Conservation (phyloP, 176 grass and related monocot genomes). For the Oropetium thomaeum region DNA sequence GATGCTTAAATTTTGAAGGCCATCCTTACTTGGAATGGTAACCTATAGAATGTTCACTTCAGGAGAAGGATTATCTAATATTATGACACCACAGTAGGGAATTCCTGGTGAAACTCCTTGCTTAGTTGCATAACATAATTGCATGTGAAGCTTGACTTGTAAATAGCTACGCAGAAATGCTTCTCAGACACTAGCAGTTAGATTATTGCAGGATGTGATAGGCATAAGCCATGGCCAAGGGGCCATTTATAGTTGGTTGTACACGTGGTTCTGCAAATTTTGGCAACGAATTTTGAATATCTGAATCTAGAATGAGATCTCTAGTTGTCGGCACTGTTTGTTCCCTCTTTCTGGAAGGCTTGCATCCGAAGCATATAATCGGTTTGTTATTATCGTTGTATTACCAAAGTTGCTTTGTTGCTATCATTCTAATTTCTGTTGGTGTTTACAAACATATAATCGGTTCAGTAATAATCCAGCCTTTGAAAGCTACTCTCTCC, state of each 20-base stretch:
- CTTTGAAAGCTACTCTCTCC: not conserved
- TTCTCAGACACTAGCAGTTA: not conserved
- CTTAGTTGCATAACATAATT: conserved; percentile 7
- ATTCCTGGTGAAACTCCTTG: not conserved
- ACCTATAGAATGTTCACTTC: not conserved
- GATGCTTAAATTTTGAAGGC: not conserved
- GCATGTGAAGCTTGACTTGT: conserved; percentile 9
- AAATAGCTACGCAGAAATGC: conserved; percentile 14
- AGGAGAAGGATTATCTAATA: not conserved
- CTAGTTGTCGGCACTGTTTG: not conserved
- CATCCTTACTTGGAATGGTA: not conserved
- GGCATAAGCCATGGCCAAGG: not conserved
- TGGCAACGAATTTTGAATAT: conserved; percentile 10
- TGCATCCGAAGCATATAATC: not conserved
- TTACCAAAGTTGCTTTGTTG: too few relatives aligned
- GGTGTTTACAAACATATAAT: not conserved
- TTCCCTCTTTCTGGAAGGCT: not conserved
- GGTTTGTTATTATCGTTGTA: not conserved
- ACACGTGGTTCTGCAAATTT: conserved; percentile 17
- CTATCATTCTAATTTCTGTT: too few relatives aligned
- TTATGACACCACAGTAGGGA: not conserved
- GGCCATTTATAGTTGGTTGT: not conserved
- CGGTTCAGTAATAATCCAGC: not conserved
- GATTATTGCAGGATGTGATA: conserved; percentile 9
- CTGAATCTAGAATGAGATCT: not conserved